A percentile compares a stretch with the other conserved stretches of the same genome.
These are phyloP conservation scores for Sextonia rubra DNA, from an alignment of 164 flowering plant species.

Conservation along the genomic window DNA sequence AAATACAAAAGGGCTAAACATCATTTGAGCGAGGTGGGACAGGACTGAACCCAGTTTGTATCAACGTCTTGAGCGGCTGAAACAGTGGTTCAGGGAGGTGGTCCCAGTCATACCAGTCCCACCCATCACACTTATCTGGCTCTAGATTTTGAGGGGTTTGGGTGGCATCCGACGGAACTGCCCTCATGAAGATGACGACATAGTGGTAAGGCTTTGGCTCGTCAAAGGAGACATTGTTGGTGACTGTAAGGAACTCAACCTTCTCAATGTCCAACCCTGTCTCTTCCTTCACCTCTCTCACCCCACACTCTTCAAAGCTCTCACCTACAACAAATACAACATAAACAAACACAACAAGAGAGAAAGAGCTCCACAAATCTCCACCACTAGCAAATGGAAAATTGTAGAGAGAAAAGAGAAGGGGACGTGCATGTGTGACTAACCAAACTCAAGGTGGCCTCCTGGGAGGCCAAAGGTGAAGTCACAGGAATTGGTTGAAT, in stretches of 20 bases:
- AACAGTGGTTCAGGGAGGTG: constrained; percentile 68
- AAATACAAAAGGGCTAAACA: no score
- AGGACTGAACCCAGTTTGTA: constrained; percentile 53
- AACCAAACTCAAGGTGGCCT: constrained; percentile 89
- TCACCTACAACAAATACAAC: constrained; percentile 44
- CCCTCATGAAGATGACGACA: constrained; percentile 46
- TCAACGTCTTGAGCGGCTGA: constrained; percentile 43
- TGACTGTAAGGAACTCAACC: constrained; percentile 52
- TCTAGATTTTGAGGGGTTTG: constrained; percentile 58
- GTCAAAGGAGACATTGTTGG: constrained; percentile 51
- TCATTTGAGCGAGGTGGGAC: constrained; percentile 17
- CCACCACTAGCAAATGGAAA: no score
- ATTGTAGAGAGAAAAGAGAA: background rate
- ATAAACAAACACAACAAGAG: background rate
- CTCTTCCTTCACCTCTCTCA: constrained; percentile 81
- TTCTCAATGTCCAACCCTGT: constrained; percentile 62
- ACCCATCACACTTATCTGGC: constrained; percentile 77
- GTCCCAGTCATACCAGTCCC: constrained; percentile 87
- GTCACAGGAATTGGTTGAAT: constrained; percentile 45
- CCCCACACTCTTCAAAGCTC: constrained; percentile 81
- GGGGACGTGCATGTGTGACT: constrained; percentile 10
- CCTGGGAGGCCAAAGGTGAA: constrained; percentile 78
- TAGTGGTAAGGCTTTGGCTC: constrained; percentile 49
- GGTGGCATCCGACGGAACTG: constrained; percentile 31
- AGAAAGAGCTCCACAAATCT: no score